phyloP scores from a whole-genome alignment of 768 basidiomycete species.

The Epithele typhae region DNA sequence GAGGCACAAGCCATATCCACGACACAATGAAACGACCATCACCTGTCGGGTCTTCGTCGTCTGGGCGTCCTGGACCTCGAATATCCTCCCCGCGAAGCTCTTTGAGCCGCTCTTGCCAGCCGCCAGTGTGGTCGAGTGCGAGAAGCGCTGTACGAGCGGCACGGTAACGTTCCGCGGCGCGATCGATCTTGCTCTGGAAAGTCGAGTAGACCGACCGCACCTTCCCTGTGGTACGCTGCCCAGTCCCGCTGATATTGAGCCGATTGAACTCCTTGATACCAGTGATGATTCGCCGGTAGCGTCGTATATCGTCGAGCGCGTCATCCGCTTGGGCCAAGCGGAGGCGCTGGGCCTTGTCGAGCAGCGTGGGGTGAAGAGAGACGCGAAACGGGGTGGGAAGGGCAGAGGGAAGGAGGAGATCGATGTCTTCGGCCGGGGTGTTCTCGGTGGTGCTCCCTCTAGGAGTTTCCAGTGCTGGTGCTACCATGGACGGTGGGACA shows the following conservation, averaged over 20 bases:
- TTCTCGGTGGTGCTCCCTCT: too few species aligned
- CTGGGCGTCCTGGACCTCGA: background rate
- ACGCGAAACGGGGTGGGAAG: background rate
- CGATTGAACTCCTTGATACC: slow-evolving; percentile 4
- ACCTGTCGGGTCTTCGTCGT: background rate
- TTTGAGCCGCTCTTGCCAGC: background rate
- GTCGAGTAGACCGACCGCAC: background rate
- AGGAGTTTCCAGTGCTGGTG: too few species aligned
- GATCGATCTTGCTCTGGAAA: background rate
- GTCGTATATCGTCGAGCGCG: slow-evolving; percentile 8
- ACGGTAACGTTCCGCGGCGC: background rate
- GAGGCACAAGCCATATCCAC: slow-evolving; percentile 11
- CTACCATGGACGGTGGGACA: too few species aligned
- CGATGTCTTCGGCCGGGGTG: too few species aligned
- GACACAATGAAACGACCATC: slow-evolving; percentile 6
- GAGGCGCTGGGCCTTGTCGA: slow-evolving; percentile 2
- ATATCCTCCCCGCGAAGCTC: background rate
- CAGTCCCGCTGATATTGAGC: slow-evolving; percentile 3
- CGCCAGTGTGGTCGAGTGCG: background rate
- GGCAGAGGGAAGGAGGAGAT: too few species aligned
- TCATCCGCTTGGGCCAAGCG: slow-evolving; percentile 12
- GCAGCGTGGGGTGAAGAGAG: background rate
- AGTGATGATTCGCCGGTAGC: background rate
- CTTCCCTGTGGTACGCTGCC: background rate
- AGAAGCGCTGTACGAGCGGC: background rate